These are phyloP conservation scores for Pyrenophora teres DNA, from an alignment of 2,329 filamentous ascomycete species.

Conservation along the genomic window DNA sequence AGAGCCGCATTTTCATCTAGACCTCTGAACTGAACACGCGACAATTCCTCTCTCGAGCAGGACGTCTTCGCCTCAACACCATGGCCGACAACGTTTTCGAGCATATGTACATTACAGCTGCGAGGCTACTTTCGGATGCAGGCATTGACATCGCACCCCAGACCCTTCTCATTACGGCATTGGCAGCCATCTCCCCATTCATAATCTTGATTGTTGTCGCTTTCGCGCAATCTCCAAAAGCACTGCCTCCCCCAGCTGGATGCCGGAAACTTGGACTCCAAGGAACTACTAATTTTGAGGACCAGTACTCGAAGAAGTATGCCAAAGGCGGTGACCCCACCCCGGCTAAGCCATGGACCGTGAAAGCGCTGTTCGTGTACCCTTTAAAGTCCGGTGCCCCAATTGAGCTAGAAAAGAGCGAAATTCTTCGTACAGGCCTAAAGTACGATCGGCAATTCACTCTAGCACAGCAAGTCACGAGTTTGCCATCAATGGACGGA, in stretches of 20 bases:
- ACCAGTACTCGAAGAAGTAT: constrained; percentile 61
- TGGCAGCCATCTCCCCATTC: constrained; percentile 24
- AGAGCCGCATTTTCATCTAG: constrained; percentile 13
- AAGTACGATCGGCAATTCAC: constrained; percentile 82
- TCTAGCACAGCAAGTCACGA: constrained; percentile 68
- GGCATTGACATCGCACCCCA: constrained; percentile 23
- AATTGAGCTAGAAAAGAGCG: constrained; percentile 70
- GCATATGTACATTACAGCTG: constrained; percentile 13
- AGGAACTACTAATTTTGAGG: constrained; percentile 58
- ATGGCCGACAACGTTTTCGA: constrained; percentile 29
- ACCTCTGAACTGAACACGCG: constrained; percentile 7
- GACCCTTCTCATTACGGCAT: constrained; percentile 20
- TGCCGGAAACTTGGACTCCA: constrained; percentile 59
- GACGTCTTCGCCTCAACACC: neutral
- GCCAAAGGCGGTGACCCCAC: constrained; percentile 36
- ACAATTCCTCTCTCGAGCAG: neutral
- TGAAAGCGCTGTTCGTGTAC: constrained; percentile 77
- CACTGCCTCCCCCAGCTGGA: constrained; percentile 46
- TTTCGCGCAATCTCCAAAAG: constrained; percentile 27
- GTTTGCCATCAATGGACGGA: constrained; percentile 51
- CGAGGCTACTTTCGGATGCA: constrained; percentile 13
- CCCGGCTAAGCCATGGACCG: constrained; percentile 42
- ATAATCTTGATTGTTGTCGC: constrained; percentile 31
- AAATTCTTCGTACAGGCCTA: constrained; percentile 70
- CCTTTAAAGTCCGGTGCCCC: constrained; percentile 82